Evolutionary conservation across 495 filamentous ascomycete genomes (phyloP).

Genomic region (Cetradonia linearis): DNA sequence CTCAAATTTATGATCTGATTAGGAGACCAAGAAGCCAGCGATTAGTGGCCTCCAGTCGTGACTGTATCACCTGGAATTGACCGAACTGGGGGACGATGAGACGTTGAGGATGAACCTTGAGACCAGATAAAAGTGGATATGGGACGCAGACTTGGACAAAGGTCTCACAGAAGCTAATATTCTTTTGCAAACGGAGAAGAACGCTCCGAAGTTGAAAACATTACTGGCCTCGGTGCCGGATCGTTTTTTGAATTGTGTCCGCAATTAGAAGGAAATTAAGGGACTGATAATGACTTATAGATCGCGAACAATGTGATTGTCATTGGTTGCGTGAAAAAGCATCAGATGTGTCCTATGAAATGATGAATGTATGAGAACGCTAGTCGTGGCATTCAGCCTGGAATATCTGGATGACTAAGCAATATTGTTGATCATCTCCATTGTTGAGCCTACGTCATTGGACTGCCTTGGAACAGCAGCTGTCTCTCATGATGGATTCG

Average conservation of each 20-base stretch:
- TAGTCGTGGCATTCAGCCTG: neutral
- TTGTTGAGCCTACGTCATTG: slow-evolving; percentile 10
- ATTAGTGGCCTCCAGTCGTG: neutral
- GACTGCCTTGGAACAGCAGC: slow-evolving; percentile 9
- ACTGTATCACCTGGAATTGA: neutral
- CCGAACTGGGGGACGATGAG: neutral
- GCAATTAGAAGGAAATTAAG: neutral
- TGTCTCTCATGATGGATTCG: neutral
- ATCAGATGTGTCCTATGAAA: neutral
- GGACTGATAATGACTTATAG: neutral
- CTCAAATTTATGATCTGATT: too few species aligned
- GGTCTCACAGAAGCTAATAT: neutral
- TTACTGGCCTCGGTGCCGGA: neutral
- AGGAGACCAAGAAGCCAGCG: neutral
- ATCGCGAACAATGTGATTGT: neutral
- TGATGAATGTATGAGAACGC: neutral
- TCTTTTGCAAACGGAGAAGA: neutral
- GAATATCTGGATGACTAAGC: neutral
- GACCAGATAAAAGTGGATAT: neutral
- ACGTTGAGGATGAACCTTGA: neutral
- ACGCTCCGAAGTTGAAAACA: neutral
- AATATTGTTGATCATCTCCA: too few species aligned
- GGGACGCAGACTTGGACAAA: neutral
- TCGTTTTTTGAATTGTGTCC: neutral
- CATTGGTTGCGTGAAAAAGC: neutral